Base-by-base conservation (phyloP, 352 stramenopile genomes). In the Phytophthora pini region DNA sequence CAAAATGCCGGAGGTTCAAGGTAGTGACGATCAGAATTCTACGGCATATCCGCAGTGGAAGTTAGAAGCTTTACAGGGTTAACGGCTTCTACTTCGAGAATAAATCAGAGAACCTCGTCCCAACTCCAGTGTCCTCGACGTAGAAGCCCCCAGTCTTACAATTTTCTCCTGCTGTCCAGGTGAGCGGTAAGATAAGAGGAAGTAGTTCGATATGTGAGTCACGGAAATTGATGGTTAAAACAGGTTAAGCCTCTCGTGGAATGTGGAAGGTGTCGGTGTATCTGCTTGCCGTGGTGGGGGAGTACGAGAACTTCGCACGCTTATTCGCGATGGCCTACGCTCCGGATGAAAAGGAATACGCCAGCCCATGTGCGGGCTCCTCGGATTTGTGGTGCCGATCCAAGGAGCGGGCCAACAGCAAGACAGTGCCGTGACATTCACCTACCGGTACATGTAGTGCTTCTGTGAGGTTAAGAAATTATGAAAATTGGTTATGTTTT, bases 51-150 rank as follows among this genome's bases (percentile, higher is more conserved):
- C 61, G 4, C 50, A 54, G 13, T 75, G 67, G 67, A 56, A 56
- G 27, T 52, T 68, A 26, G 56, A 59, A 44, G 61, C 61, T 11
- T 57, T 75, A 26, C 55, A 64, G 38, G 55, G 52, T 48, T 74
- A 56, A 56, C 43, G 13, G 3, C 17, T 38, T 17, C 47, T 32
- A 32, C 11, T 20, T 47, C 38, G 41, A 34, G 20, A 40, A 40
- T 24, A 51, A 56, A 65, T 70, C 27, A 48, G 48, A 44, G 11
- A 44, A 39, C 27, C 43, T 55, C 48, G 48, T 70, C 56, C 36
- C 56, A 65, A 52, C 40, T 26, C 44, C 56, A 57, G 44, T 62
- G 43, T 15, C 49, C 50, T 31, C 32, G 4, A 26, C 24, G 24
- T 26, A 26, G 1, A 26, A 26, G 24, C 40, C 8, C 7, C 20